Conservation (phyloP, 2,329 filamentous ascomycete genomes). For the Fusarium lyarnte region DNA sequence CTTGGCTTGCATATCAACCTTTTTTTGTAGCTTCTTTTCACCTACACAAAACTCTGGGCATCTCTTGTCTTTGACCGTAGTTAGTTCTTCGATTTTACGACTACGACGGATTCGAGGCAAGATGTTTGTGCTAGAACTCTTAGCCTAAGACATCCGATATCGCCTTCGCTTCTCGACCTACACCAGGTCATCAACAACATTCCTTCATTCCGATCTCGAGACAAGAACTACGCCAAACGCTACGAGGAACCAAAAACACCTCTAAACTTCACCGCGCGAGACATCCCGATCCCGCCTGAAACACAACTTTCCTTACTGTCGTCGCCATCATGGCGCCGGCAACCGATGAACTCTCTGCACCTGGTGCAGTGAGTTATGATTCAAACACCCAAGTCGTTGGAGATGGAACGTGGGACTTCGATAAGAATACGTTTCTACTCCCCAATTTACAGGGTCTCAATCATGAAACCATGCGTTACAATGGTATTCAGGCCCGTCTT, state of each 20-base stretch:
- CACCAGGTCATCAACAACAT: conserved; percentile 19
- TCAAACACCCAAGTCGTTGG: conserved; percentile 80
- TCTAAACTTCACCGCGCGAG: neutral
- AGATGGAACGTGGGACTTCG: conserved; percentile 85
- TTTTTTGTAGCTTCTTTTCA: conserved; percentile 11
- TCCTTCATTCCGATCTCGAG: conserved; percentile 28
- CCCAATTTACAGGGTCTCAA: conserved; percentile 81
- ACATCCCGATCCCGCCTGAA: conserved; percentile 32
- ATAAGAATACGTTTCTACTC: conserved; percentile 79
- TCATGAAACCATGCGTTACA: conserved; percentile 85
- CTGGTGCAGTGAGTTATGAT: conserved; percentile 77
- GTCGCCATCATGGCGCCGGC: conserved; percentile 69
- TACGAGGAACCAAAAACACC: neutral
- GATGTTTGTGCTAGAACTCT: conserved; percentile 17
- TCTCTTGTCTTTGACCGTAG: neutral
- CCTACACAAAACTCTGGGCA: conserved; percentile 7
- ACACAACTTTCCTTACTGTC: conserved; percentile 41
- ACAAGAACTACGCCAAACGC: conserved; percentile 1
- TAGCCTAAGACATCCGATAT: conserved; percentile 33
- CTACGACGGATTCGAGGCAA: neutral
- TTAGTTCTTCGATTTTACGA: conserved; percentile 3
- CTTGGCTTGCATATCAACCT: conserved; percentile 20
- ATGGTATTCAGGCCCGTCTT: conserved; percentile 63
- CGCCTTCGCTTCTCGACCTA: conserved; percentile 6
- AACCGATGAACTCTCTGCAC: conserved; percentile 69